Percentiles rank a stretch among this genome's conserved stretches.
Conservation (phyloP, 2,329 filamentous ascomycete genomes). For the Paracorniculantispora psalliotae region DNA sequence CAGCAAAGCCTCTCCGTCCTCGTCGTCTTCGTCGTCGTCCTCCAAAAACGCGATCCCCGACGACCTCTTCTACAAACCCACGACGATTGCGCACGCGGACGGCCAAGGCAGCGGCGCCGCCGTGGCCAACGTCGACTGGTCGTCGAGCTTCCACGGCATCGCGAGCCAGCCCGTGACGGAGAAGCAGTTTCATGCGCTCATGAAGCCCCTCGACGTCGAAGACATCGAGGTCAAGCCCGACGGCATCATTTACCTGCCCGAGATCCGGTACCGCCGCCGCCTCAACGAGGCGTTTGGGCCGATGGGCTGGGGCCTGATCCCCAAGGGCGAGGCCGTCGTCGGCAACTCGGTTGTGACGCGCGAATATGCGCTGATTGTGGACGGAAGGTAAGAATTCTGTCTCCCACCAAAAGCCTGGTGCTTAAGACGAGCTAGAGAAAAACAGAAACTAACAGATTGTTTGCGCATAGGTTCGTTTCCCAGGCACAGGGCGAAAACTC, state of each 20-base stretch:
- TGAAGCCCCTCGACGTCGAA: conserved; percentile 59
- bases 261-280: conserved; percentile 95
- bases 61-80: conserved; percentile 8
- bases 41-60: conserved; percentile 1
- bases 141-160: conserved; percentile 76
- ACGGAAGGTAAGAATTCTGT: conserved; percentile 65
- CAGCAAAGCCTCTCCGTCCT: not conserved
- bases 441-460: not conserved
- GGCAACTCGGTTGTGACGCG: conserved; percentile 77
- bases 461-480: conserved; percentile 66
- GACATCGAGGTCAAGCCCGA: conserved; percentile 98
- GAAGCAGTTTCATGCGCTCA: conserved; percentile 64
- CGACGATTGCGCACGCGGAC: not conserved
- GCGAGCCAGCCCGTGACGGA: conserved; percentile 64
- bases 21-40: too few relatives aligned
- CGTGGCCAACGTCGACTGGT: conserved; percentile 63
- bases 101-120: not conserved
- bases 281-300: conserved; percentile 89
- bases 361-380: conserved; percentile 86
- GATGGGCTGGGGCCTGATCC: conserved; percentile 91
- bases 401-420: too few relatives aligned
- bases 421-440: too few relatives aligned
- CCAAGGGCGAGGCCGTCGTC: conserved; percentile 77
- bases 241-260: conserved; percentile 90
- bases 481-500: conserved; percentile 92